phyloP scores from a whole-genome alignment of 2,329 filamentous ascomycete genomes.

The Rhinocladiella mackenziei region DNA sequence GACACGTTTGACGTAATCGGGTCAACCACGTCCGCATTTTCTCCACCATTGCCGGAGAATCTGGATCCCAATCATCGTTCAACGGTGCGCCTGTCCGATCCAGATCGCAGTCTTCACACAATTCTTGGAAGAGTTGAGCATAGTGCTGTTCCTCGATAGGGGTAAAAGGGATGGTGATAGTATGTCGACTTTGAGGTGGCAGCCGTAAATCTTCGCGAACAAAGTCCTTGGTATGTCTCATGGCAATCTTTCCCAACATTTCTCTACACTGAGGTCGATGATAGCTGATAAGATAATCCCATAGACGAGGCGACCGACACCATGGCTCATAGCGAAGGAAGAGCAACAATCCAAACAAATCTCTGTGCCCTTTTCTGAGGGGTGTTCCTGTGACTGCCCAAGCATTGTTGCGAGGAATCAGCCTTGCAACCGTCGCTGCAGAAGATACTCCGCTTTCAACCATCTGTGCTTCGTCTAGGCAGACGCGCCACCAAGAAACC shows the following conservation, averaged over 20 bases:
- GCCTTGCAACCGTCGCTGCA: conserved; percentile 72
- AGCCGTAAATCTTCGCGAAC: conserved; percentile 74
- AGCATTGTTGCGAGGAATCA: conserved; percentile 77
- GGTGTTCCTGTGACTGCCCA: conserved; percentile 95
- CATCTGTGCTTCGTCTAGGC: conserved; percentile 73
- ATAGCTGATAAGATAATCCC: conserved; percentile 61
- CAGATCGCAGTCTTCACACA: conserved; percentile 67
- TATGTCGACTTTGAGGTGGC: conserved; percentile 77
- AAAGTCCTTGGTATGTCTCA: conserved; percentile 80
- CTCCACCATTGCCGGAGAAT: conserved; percentile 56
- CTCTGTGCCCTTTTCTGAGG: conserved; percentile 71
- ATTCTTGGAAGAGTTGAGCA: conserved; percentile 66
- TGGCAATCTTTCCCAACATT: conserved; percentile 67
- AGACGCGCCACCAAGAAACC: conserved; percentile 83
- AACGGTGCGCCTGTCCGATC: conserved; percentile 61
- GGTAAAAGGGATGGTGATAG: conserved; percentile 86
- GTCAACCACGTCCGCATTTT: conserved; percentile 76
- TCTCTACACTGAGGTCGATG: conserved; percentile 62
- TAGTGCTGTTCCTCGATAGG: conserved; percentile 91
- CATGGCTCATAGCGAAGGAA: conserved; percentile 80
- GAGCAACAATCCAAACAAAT: conserved; percentile 73
- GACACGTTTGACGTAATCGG: conserved; percentile 71
- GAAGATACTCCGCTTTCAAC: conserved; percentile 83
- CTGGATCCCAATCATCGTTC: conserved; percentile 59
- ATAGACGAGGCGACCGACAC: conserved; percentile 59